Evolutionary conservation across 257 asterid species (phyloP), one percentile per base, ranked within the genome.

Genomic region (Sherardia arvensis): DNA sequence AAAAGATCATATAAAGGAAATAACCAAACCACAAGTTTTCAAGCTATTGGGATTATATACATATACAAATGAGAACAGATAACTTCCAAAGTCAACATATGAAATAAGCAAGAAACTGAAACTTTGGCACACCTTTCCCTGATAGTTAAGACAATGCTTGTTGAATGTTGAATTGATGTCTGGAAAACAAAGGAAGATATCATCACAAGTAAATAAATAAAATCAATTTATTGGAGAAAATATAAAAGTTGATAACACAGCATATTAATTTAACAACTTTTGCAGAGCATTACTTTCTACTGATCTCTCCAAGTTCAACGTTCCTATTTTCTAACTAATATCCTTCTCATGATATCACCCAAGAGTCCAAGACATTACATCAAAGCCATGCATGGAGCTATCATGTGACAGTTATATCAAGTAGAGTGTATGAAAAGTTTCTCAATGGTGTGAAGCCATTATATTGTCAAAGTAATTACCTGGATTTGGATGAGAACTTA

Each of bases 401-500:
- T 43, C 4, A 2, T 38, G 38, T 57, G 17, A 29, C 47, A 59
- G 27, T 11, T 59, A 32, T 59, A 49, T 49, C 6, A 49, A 49
- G 26, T 49, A 49, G 27, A 7, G 26, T 49, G 56, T 21, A 7
- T 20, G 7, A 49, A 14, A 49, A 47, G 53, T 15, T 49, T 45
- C 17, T 34, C 23, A 62, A 26, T 7, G 33, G n/a, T n/a, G 47
- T 43, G 12, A 49, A 40, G 14, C 59, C 36, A 53, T n/a, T 40
- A 7, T 33, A 32, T 60, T 34, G 21, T 23, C 38, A 51, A 66
- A 40, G 25, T 21, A 67, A 57, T 61, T 81, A 89, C 97, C 99
- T 82, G 97, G 99, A 75, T 80, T 85, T 63, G 80, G 40, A 74
- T 92, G 97, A 73, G 97, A 89, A 73, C 93, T 71, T 69, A 92